Evolutionary conservation across 257 asterid species (phyloP), one percentile per base, ranked within the genome.

Genomic region (Salvia splendens): DNA sequence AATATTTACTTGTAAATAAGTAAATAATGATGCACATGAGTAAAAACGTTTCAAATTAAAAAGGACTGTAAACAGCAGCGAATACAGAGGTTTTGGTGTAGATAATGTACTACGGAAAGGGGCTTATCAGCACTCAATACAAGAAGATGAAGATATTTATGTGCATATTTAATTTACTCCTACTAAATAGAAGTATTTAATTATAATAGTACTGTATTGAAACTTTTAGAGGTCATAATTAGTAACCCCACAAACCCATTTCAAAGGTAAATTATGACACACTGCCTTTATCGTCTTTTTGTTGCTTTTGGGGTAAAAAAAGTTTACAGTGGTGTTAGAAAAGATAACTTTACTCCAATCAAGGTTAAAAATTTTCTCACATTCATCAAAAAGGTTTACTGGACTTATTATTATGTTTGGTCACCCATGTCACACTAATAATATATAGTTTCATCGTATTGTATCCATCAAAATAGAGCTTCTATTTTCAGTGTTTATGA

Each of bases 181-280:
- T 1, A 0, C 1, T 20, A 20, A 20, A 1, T 24, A 24, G n/a
- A n/a, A n/a, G n/a, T n/a, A n/a, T n/a, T n/a, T n/a, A n/a, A n/a
- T n/a, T n/a, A n/a, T n/a, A n/a, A n/a, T n/a, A n/a, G n/a, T 24
- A 24, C 2, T 24, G 30, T 24, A 24, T 24, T 24, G 2, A 24
- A 24, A 70, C 85, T 80, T 83, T 80, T 78, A 65, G 67, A 32
- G 6, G 35, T 49, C 72, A 78, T 80, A 77, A 75, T 78, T 80
- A 73, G 70, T 57, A 11, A 61, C 63, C 68, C 73, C 62, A 68
- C 74, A 65, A 32, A 68, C 75, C 60, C 64, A 40, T 20, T 10
- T 64, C 74, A 48, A 32, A 41, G 76, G 74, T 73, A 54, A 77
- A 72, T 65, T 65, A 67, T 79, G 77, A 77, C 67, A 55, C 73